A percentile compares a stretch with the other conserved stretches of the same genome.
Conservation (phyloP, 352 stramenopile genomes). For the Globisporangium rhizosaccharum region DNA sequence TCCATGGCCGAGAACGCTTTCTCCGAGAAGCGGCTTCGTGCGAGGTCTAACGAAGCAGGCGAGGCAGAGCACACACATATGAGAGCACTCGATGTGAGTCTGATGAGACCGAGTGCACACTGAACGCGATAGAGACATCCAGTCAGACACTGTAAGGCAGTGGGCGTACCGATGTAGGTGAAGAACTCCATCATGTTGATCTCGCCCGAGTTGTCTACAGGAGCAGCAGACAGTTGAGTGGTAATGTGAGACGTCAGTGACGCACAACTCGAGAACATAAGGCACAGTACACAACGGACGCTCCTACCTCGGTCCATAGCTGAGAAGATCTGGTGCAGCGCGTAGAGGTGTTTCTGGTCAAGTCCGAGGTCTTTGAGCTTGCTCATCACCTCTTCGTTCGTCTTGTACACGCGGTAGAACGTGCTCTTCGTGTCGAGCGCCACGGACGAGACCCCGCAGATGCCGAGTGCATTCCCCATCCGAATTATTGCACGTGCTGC, state of each 20-base stretch:
- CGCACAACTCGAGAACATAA: background rate
- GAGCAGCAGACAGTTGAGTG: background rate
- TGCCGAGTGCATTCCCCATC: slow-evolving; percentile 2
- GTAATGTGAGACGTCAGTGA: background rate
- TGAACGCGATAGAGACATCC: background rate
- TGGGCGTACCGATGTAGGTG: slow-evolving; percentile 40
- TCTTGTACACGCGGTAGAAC: slow-evolving; percentile 30
- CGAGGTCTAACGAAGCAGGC: slow-evolving; percentile 28
- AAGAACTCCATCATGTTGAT: slow-evolving; percentile 73
- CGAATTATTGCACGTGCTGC: background rate
- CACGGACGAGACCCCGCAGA: background rate
- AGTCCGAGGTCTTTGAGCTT: slow-evolving; percentile 37
- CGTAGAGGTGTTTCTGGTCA: slow-evolving; percentile 38
- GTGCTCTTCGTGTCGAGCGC: slow-evolving; percentile 1
- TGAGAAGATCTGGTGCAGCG: slow-evolving; percentile 49
- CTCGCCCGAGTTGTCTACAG: slow-evolving; percentile 46
- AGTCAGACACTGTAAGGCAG: background rate
- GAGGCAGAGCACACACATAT: background rate
- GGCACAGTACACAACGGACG: too few species aligned
- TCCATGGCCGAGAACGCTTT: slow-evolving; percentile 76
- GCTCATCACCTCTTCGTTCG: slow-evolving; percentile 32
- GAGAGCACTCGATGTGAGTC: background rate
- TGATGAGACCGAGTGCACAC: background rate
- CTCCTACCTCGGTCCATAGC: slow-evolving; percentile 40
- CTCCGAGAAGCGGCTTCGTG: slow-evolving; percentile 52